phyloP scores from a whole-genome alignment of 2,329 filamentous ascomycete genomes.

The Tolypocladium tropicale region DNA sequence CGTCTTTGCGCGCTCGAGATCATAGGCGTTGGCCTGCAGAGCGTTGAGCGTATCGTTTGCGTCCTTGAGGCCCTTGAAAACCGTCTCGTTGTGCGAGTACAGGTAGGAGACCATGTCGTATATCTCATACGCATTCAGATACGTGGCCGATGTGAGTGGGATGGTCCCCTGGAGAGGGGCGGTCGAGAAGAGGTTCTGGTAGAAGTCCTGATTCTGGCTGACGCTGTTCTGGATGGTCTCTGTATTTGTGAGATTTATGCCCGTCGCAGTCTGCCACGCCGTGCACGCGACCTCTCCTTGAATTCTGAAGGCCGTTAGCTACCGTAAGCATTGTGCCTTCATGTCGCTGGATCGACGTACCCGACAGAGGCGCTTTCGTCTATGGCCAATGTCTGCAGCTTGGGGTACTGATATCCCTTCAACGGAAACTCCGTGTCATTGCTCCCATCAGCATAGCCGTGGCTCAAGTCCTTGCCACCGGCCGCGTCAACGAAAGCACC shows the following conservation, averaged over 20 bases:
- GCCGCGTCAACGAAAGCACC: constrained; percentile 16
- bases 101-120: constrained; percentile 48
- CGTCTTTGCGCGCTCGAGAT: constrained; percentile 50
- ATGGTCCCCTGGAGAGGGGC: constrained; percentile 27
- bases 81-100: constrained; percentile 38
- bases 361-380: constrained; percentile 33
- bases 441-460: constrained; percentile 20
- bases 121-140: constrained; percentile 39
- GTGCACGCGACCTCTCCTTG: constrained; percentile 28
- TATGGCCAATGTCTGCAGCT: constrained; percentile 43
- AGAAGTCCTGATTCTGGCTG: constrained; percentile 25
- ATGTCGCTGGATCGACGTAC: constrained; percentile 21
- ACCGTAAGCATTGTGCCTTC: not conserved
- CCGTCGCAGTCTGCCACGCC: constrained; percentile 22
- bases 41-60: constrained; percentile 22
- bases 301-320: constrained; percentile 15
- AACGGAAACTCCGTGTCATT: constrained; percentile 54
- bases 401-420: constrained; percentile 71
- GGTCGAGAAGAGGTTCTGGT: constrained; percentile 29
- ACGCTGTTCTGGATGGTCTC: constrained; percentile 13
- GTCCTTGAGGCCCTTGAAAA: constrained; percentile 25
- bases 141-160: constrained; percentile 23
- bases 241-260: constrained; percentile 14
- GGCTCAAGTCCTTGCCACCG: constrained; percentile 30
- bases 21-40: constrained; percentile 54